A percentile compares a stretch with the other conserved stretches of the same genome.
Conservation (phyloP, 441 rosid species). For the Corymbia calophylla region DNA sequence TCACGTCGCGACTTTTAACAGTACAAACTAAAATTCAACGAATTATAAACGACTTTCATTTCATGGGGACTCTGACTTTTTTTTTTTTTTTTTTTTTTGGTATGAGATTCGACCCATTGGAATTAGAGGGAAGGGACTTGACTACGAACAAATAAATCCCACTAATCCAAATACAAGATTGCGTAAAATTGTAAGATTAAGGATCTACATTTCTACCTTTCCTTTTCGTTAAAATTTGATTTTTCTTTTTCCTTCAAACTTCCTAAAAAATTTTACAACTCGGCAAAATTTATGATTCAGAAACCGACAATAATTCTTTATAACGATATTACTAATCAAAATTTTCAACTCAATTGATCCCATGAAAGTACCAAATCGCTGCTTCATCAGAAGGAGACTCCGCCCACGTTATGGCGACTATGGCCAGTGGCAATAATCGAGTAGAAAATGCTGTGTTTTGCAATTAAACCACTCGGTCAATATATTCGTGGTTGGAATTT, state of each 20-base stretch:
- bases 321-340: not conserved
- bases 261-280: accelerated
- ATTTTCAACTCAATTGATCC: not conserved
- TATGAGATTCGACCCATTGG: no score
- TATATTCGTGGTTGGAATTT: not conserved
- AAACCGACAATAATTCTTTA: accelerated
- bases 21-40: not conserved
- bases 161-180: not conserved
- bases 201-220: accelerated
- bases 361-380: not conserved
- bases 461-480: not conserved
- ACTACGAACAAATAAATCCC: not conserved
- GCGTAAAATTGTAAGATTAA: not conserved
- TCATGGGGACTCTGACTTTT: not conserved
- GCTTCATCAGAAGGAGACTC: not conserved
- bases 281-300: not conserved
- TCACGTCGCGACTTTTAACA: not conserved
- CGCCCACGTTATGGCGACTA: not conserved
- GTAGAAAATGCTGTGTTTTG: not conserved
- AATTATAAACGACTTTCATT: not conserved
- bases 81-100: not conserved
- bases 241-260: not conserved
- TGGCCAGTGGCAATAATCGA: not conserved
- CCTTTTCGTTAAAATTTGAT: not conserved
- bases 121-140: not conserved